A percentile compares a stretch with the other conserved stretches of the same genome.
Evolutionary conservation across 1,284 basidiomycete genomes (phyloP).

Genomic region (Singerocomus inundabilis): DNA sequence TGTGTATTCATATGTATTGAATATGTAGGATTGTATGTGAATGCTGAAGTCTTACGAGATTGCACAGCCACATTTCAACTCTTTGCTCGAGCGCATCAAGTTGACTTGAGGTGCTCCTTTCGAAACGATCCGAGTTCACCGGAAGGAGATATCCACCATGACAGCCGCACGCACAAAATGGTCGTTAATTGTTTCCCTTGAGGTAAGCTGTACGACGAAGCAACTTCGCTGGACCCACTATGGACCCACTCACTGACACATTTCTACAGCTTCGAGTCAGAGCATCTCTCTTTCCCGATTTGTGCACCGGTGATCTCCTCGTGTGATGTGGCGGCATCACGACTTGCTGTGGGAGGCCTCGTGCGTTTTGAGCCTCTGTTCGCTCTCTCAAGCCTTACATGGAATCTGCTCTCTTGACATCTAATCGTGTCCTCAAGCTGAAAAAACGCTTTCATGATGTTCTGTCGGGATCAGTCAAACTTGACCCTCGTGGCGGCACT

Average conservation of each 20-base stretch:
- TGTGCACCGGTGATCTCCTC: slow-evolving; percentile 1
- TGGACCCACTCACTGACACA: background rate
- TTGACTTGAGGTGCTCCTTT: no score
- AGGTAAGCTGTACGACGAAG: no score
- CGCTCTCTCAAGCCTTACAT: background rate
- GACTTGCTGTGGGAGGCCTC: background rate
- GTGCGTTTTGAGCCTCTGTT: background rate
- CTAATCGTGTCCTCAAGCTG: slow-evolving; percentile 9
- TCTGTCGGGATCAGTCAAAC: slow-evolving; percentile 18
- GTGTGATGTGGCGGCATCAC: background rate
- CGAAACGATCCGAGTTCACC: no score
- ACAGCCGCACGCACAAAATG: no score
- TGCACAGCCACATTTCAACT: no score
- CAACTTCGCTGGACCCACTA: no score
- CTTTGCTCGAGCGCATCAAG: no score
- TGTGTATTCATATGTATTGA: no score
- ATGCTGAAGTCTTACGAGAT: no score
- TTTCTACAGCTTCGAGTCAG: background rate
- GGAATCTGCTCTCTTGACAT: background rate
- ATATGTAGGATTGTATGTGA: no score
- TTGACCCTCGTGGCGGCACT: slow-evolving; percentile 10
- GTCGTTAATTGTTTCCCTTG: no score
- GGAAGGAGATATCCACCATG: no score
- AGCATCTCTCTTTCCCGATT: background rate
- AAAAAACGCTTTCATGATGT: slow-evolving; percentile 22